Percentiles rank a stretch among this genome's conserved stretches.
These are phyloP conservation scores for Diutina pseudorugosa DNA, from an alignment of 1,139 yeast genomes.

Conservation along the genomic window DNA sequence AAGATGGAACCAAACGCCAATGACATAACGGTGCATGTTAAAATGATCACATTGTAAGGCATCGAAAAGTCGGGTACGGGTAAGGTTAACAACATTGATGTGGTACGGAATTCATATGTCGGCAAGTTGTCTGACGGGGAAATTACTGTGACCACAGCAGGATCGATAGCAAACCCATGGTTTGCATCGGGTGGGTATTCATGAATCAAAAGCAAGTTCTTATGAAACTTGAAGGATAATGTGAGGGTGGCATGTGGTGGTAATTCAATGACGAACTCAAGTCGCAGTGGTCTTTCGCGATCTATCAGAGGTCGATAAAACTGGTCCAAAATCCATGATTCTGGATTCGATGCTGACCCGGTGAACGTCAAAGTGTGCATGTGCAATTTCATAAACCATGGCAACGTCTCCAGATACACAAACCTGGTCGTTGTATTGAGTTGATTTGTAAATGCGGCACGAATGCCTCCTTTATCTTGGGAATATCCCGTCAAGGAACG, in stretches of 20 bases:
- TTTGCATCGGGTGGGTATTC: conserved; percentile 99
- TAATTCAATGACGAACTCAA: conserved; percentile 52
- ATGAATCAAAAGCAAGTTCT: conserved; percentile 68
- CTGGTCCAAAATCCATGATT: conserved; percentile 21
- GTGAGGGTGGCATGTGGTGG: conserved; percentile 58
- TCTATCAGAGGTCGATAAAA: conserved; percentile 71
- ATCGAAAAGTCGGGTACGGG: conserved; percentile 98
- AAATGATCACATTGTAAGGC: conserved; percentile 96
- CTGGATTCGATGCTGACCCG: conserved; percentile 6
- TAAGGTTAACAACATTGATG: conserved; percentile 70
- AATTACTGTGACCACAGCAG: conserved; percentile 61
- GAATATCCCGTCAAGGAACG: conserved; percentile 89
- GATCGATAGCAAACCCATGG: conserved; percentile 92
- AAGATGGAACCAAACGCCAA: conserved; percentile 80
- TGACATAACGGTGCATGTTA: conserved; percentile 91
- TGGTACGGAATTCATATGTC: conserved; percentile 60
- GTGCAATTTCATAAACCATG: conserved; percentile 88
- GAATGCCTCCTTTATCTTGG: conserved; percentile 81
- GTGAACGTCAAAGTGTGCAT: conserved; percentile 43
- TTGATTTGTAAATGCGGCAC: conserved; percentile 44
- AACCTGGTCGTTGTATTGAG: conserved; percentile 45
- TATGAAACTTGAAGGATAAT: conserved; percentile 72
- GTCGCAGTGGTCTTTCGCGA: conserved; percentile 69
- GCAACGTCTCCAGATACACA: conserved; percentile 69
- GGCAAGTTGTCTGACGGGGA: conserved; percentile 10